Conservation (phyloP, 2,329 filamentous ascomycete genomes). For the Nigrospora osmanthi region DNA sequence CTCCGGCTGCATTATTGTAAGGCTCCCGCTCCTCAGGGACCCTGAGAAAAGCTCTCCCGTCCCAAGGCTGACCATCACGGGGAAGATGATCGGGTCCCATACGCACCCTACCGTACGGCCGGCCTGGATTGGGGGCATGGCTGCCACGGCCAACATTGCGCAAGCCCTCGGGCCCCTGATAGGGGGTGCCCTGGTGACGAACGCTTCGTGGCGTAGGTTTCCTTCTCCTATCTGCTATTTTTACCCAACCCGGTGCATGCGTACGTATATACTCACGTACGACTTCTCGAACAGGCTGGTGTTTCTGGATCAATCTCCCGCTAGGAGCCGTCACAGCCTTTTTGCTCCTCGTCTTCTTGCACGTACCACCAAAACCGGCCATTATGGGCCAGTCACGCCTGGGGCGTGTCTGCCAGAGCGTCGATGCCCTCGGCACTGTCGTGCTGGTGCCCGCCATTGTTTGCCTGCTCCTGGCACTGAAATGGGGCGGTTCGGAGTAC, state of each 20-base stretch:
- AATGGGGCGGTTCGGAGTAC: conserved; percentile 11
- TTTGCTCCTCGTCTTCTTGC: too few relatives aligned
- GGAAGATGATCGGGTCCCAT: not conserved
- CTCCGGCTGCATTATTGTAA: conserved; percentile 15
- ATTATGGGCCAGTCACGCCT: too few relatives aligned
- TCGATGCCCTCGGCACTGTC: not conserved
- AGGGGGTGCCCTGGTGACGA: too few relatives aligned
- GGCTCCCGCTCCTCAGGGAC: not conserved
- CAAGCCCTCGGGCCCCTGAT: too few relatives aligned
- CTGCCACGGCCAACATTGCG: not conserved
- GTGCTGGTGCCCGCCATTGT: not conserved
- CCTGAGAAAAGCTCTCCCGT: too few relatives aligned
- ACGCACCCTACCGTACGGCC: not conserved
- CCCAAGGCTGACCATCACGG: not conserved
- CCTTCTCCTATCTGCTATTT: too few relatives aligned
- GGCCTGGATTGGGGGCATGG: not conserved
- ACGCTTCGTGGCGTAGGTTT: too few relatives aligned
- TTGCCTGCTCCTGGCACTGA: conserved; percentile 3
- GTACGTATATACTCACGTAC: too few relatives aligned
- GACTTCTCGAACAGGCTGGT: not conserved
- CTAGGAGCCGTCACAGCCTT: not conserved
- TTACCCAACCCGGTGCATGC: too few relatives aligned
- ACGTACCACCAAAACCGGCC: too few relatives aligned
- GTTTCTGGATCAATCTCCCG: not conserved
- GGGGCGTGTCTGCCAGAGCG: too few relatives aligned